Conservation (phyloP, 495 filamentous ascomycete species). For the Neurospora discreta region DNA sequence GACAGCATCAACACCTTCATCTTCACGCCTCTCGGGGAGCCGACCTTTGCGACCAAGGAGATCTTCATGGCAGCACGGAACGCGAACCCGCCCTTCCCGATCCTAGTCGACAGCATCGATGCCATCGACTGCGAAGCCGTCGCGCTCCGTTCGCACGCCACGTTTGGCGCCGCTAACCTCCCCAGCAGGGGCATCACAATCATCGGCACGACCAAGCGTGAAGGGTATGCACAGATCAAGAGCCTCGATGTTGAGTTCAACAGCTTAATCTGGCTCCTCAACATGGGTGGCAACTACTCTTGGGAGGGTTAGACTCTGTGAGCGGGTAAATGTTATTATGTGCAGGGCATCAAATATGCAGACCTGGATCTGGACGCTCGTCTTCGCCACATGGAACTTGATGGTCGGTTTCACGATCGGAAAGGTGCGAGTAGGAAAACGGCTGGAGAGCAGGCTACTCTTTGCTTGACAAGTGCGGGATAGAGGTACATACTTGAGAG, state of each 20-base stretch:
- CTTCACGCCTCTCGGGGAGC: constrained; percentile 19
- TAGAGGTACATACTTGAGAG: not conserved
- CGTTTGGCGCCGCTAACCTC: constrained; percentile 23
- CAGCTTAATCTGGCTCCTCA: constrained; percentile 26
- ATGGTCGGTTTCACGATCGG: not conserved
- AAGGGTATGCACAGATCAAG: constrained; percentile 21
- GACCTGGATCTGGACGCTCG: not conserved
- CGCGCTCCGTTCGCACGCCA: constrained; percentile 25
- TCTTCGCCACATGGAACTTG: not conserved
- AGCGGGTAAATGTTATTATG: not conserved
- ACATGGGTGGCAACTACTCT: constrained; percentile 25
- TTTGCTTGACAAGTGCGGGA: not conserved
- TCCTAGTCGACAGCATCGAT: constrained; percentile 21
- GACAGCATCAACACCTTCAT: constrained; percentile 32
- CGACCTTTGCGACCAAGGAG: constrained; percentile 25
- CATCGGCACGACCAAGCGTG: constrained; percentile 19
- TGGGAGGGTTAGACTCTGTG: constrained; percentile 19
- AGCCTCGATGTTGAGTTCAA: constrained; percentile 28
- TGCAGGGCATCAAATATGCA: not conserved
- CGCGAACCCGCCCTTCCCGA: constrained; percentile 24
- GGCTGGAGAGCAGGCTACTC: not conserved
- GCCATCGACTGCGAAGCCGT: constrained; percentile 22
- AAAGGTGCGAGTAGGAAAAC: not conserved
- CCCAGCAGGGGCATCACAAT: constrained; percentile 24
- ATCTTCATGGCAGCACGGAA: constrained; percentile 26